A percentile compares a stretch with the other conserved stretches of the same genome.
Conservation (phyloP, 2,329 filamentous ascomycete species). For the Tolypocladium capitatum region DNA sequence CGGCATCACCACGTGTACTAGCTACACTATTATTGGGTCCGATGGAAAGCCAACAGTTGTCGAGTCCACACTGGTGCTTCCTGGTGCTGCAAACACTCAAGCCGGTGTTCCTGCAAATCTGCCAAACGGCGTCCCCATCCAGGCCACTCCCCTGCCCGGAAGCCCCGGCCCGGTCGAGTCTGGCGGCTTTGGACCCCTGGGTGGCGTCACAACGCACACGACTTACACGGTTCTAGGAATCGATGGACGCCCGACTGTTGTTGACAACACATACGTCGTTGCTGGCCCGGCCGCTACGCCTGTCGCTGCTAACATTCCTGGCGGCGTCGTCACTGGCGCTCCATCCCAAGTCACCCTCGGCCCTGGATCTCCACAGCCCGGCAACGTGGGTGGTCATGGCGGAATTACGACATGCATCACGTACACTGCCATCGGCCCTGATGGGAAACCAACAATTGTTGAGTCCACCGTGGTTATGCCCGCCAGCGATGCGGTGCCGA, state of each 20-base stretch:
- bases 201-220: slow-evolving; percentile 11
- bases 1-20: slow-evolving; percentile 4
- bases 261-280: slow-evolving; percentile 13
- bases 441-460: slow-evolving; percentile 9
- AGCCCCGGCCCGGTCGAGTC: slow-evolving; percentile 5
- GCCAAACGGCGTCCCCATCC: slow-evolving; percentile 4
- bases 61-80: slow-evolving; percentile 19
- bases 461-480: slow-evolving; percentile 18
- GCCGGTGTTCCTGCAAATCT: slow-evolving; percentile 5
- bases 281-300: slow-evolving; percentile 7
- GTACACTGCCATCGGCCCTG: slow-evolving; percentile 14
- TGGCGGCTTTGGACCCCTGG: neutral
- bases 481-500: slow-evolving; percentile 8
- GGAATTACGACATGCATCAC: slow-evolving; percentile 17
- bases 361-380: slow-evolving; percentile 1
- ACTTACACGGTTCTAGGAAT: slow-evolving; percentile 15
- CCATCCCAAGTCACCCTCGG: slow-evolving; percentile 9
- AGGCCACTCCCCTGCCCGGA: slow-evolving; percentile 1
- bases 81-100: slow-evolving; percentile 5
- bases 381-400: neutral
- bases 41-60: slow-evolving; percentile 17
- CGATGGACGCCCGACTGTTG: slow-evolving; percentile 15
- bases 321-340: slow-evolving; percentile 12
- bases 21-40: slow-evolving; percentile 8
- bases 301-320: neutral